Base-by-base conservation (phyloP, 2,329 filamentous ascomycete species). In the Colletotrichum eremochloae region DNA sequence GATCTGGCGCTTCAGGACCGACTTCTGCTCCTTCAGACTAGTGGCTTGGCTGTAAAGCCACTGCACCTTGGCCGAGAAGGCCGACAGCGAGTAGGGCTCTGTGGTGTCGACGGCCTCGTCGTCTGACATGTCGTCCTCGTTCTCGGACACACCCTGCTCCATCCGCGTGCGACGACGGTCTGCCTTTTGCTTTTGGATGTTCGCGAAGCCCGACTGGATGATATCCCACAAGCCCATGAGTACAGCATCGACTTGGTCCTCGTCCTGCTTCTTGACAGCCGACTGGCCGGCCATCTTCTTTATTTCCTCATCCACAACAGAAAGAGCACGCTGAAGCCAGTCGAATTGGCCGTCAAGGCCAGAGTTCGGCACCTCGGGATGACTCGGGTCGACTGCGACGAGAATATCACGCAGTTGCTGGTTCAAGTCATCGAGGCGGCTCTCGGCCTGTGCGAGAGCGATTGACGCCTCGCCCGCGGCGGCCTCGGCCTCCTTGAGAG, bases 1-100 rank as follows among this genome's bases (percentile, higher is more conserved):
- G 78, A 98, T 96, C 80, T 98, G 95, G 55, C 95, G 91, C 78
- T 96, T 93, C 11, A 98, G 87, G 31, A 97, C 95, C 61, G 91
- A 90, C 80, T 97, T 97, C 79, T 98, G 95, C 76, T 97, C 94
- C 74, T 94, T 92, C 46, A 98, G 85, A 29, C 89, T 89, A 24
- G 91, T 92, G n/a, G 94, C 89, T 71, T 94, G 93, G 52, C 87
- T 86, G 78, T 95, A 94, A 5, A 98, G 84, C 83, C 91, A 93
- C 77, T 95, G 92, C 0, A 98, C 91, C 77, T 94, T 94, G 11
- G 89, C 85, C 20, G 91, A 92, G 80, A 98, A 97, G 29, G 92
- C 93, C 31, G 88, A 86, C 5, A 97, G 83, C 1, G 92, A 93
- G 82, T 94, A 97, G 1, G 87, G 76, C 76, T 93, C 90, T 69